Percentiles rank a stretch among this genome's conserved stretches.
Evolutionary conservation across 31 red algal species (phyloP).

Genomic region (Pterothamnion heteromorphum): DNA sequence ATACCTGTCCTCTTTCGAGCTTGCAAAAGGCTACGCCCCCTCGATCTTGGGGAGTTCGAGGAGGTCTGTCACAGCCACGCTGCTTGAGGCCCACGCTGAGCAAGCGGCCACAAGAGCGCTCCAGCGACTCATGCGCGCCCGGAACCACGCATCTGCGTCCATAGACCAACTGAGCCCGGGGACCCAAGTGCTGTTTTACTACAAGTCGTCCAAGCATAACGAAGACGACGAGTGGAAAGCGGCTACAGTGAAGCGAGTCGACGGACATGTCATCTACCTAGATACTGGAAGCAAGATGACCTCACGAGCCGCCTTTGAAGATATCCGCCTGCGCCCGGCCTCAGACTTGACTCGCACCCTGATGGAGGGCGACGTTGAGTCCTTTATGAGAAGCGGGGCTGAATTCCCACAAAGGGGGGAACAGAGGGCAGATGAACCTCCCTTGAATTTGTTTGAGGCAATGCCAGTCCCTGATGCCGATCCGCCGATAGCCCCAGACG

Average conservation of each 20-base stretch:
- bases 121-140: conserved; percentile 5
- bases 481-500: no score
- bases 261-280: no score
- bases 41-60: neutral
- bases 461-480: no score
- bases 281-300: no score
- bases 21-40: neutral
- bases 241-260: no score
- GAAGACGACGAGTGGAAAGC: neutral
- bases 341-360: neutral
- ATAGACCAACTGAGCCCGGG: no score
- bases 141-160: no score
- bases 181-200: neutral
- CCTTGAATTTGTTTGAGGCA: neutral
- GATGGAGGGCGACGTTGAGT: conserved; percentile 1
- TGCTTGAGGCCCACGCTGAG: neutral
- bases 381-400: neutral
- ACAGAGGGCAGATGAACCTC: no score
- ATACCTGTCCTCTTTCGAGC: neutral
- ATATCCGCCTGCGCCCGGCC: neutral
- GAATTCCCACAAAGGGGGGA: neutral
- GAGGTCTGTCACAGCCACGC: neutral
- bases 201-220: neutral
- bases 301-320: no score
- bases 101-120: neutral